Evolutionary conservation across 140 eudicot genomes (phyloP).

Genomic region (Oenanthe javanica): DNA sequence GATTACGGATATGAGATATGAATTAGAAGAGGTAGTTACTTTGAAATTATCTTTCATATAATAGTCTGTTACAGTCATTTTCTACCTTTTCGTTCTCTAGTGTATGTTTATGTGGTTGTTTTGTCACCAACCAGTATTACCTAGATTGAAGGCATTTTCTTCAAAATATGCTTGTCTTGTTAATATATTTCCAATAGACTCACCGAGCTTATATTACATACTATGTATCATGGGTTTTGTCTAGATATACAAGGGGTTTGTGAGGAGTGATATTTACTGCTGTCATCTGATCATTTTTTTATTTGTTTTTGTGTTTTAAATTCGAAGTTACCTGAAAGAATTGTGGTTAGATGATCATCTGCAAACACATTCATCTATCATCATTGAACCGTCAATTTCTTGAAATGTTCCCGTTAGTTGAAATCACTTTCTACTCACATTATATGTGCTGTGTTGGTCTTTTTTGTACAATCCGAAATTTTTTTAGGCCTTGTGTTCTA

Average conservation of each 20-base stretch:
- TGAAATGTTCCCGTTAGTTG: not conserved
- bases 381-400: not conserved
- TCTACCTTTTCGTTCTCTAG: no score
- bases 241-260: no score
- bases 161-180: not conserved
- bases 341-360: slow-evolving; percentile 22
- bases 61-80: no score
- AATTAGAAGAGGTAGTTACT: no score
- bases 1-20: no score
- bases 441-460: not conserved
- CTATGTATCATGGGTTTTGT: not conserved
- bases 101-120: no score
- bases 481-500: no score
- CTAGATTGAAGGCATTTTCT: slow-evolving; percentile 1
- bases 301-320: not conserved
- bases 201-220: not conserved
- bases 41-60: no score
- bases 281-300: slow-evolving; percentile 7
- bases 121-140: not conserved
- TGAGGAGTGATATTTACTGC: not conserved
- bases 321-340: not conserved
- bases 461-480: no score
- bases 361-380: slow-evolving; percentile 14
- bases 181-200: not conserved
- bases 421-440: not conserved